phyloP scores from a whole-genome alignment of 257 asterid genomes.

The Ballota nigra region DNA sequence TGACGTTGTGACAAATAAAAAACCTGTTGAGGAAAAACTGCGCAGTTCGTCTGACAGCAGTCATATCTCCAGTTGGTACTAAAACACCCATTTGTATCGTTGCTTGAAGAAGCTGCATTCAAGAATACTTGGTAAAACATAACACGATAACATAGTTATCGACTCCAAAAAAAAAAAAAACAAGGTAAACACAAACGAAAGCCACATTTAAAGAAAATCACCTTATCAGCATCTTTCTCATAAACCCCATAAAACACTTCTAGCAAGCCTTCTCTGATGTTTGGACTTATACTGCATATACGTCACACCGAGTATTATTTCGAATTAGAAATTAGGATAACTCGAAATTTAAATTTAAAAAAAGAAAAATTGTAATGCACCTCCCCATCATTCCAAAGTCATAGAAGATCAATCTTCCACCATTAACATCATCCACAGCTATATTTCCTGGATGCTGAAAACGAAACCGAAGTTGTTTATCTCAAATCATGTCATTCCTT shows the following conservation, averaged over 20 bases:
- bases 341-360: background rate
- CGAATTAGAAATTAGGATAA: background rate
- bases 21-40: constrained; percentile 89
- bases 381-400: constrained; percentile 99
- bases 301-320: constrained; percentile 10
- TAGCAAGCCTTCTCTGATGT: constrained; percentile 84
- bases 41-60: constrained; percentile 94
- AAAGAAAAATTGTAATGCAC: constrained; percentile 25
- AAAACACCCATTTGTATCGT: constrained; percentile 92
- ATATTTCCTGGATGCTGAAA: constrained; percentile 88
- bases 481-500: background rate
- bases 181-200: background rate
- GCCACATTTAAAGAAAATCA: constrained; percentile 21
- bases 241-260: constrained; percentile 92
- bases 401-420: constrained; percentile 86
- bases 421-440: constrained; percentile 88
- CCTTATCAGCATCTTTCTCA: constrained; percentile 88
- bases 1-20: background rate
- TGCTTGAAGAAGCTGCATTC: constrained; percentile 75
- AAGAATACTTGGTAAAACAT: background rate
- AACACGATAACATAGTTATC: background rate
- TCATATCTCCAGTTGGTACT: constrained; percentile 91
- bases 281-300: constrained; percentile 76
- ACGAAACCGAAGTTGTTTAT: background rate
- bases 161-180: background rate